Percentiles rank a stretch among this genome's conserved stretches.
Conservation (phyloP, 768 basidiomycete genomes). For the Lentinula raphanica region DNA sequence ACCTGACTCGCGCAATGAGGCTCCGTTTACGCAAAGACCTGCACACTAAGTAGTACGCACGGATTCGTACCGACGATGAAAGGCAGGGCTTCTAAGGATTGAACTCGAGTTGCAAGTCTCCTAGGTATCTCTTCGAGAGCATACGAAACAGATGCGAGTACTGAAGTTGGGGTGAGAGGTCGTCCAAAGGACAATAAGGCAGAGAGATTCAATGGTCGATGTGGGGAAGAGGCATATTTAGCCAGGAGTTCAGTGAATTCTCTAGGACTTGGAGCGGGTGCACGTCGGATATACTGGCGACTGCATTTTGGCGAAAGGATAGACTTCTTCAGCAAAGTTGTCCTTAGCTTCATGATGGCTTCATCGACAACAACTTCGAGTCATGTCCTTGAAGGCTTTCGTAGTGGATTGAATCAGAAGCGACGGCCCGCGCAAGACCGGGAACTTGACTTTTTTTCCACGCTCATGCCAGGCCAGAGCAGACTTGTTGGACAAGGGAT, state of each 20-base stretch:
- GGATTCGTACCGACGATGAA: constrained; percentile 91
- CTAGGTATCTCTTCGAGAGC: constrained; percentile 73
- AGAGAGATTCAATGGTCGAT: constrained; percentile 67
- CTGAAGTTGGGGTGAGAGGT: constrained; percentile 64
- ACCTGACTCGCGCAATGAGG: constrained; percentile 18
- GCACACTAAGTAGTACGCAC: neutral
- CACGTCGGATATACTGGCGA: constrained; percentile 22
- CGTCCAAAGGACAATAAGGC: constrained; percentile 72
- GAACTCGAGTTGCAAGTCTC: constrained; percentile 68
- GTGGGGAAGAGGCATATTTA: constrained; percentile 56
- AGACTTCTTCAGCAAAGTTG: neutral
- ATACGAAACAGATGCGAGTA: constrained; percentile 70
- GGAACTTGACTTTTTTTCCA: too few species aligned
- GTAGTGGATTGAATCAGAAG: too few species aligned
- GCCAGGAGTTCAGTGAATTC: constrained; percentile 58
- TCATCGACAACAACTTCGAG: neutral
- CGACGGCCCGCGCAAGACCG: neutral
- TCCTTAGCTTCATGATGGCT: neutral
- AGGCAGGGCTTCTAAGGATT: constrained; percentile 69
- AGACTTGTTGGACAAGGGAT: too few species aligned
- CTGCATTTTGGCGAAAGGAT: neutral
- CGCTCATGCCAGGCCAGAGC: too few species aligned
- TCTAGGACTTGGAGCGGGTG: constrained; percentile 44
- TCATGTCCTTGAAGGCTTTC: too few species aligned
- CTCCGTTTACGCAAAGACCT: neutral